Evolutionary conservation across 1,139 yeast species (phyloP).

Genomic region (Hyphopichia pseudoburtonii): DNA sequence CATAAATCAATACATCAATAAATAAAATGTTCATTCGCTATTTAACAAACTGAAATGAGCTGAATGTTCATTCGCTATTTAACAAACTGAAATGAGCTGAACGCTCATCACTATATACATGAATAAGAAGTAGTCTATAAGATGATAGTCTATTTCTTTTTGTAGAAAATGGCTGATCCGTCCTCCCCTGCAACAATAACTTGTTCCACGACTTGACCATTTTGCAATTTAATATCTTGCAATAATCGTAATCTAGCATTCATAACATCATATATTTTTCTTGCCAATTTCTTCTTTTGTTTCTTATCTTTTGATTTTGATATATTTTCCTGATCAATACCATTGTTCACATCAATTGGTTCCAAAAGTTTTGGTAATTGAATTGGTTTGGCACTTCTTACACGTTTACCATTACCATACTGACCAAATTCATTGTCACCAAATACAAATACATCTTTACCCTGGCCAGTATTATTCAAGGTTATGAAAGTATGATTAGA

Average conservation of each 20-base stretch:
- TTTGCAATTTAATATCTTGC: conserved; percentile 21
- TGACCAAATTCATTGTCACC: conserved; percentile 85
- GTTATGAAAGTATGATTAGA: conserved; percentile 65
- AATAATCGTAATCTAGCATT: conserved; percentile 48
- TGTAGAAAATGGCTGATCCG: conserved; percentile 65
- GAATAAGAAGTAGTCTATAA: no score
- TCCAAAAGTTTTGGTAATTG: conserved; percentile 57
- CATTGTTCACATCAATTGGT: conserved; percentile 41
- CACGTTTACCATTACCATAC: conserved; percentile 76
- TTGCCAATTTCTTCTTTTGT: conserved; percentile 21
- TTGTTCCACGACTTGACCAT: conserved; percentile 43
- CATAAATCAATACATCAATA: no score
- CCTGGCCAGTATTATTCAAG: conserved; percentile 43
- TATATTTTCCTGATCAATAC: conserved; percentile 1
- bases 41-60: no score
- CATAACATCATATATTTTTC: conserved; percentile 33
- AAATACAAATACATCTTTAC: conserved; percentile 69
- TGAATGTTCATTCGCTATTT: no score
- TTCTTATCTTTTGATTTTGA: conserved; percentile 3
- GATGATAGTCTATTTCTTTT: conserved; percentile 6
- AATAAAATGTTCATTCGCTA: no score
- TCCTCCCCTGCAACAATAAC: conserved; percentile 62
- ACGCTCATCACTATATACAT: no score
- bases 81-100: no score
- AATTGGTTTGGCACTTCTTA: conserved; percentile 58